Percentiles rank a stretch among this genome's conserved stretches.
phyloP scores from a whole-genome alignment of 2,329 filamentous ascomycete genomes.

The Colletotrichum somersetense region DNA sequence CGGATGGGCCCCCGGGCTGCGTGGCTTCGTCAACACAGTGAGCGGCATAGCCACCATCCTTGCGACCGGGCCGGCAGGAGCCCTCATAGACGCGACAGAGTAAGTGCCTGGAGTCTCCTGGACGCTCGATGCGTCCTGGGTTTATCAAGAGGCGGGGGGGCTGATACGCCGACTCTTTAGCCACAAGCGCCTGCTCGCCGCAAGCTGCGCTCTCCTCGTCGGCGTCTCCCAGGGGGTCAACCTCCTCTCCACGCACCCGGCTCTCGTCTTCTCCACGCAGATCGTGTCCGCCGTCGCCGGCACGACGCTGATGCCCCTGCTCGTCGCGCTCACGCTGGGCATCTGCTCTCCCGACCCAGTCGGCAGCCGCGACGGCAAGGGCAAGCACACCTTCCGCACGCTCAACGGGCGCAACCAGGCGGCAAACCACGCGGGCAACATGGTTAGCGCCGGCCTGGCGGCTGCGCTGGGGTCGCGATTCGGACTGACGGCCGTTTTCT shows the following conservation, averaged over 20 bases:
- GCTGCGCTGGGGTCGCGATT: conserved; percentile 16
- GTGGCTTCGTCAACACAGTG: conserved; percentile 25
- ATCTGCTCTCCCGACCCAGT: conserved; percentile 14
- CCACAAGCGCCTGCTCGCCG: conserved; percentile 24
- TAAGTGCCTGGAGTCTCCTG: not conserved
- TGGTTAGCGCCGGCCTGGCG: conserved; percentile 34
- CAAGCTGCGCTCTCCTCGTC: conserved; percentile 22
- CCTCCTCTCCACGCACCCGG: conserved; percentile 30
- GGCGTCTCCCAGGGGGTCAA: conserved; percentile 33
- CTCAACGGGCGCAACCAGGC: conserved; percentile 31
- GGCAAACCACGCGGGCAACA: conserved; percentile 30
- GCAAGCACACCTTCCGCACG: conserved; percentile 26
- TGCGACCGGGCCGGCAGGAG: conserved; percentile 31
- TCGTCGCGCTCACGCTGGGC: conserved; percentile 32
- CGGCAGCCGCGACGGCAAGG: not conserved
- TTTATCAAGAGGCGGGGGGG: too few species aligned
- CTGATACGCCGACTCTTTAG: conserved; percentile 17
- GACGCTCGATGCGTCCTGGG: not conserved
- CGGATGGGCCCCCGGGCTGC: conserved; percentile 34
- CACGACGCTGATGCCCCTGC: conserved; percentile 27
- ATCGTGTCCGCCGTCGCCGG: conserved; percentile 35
- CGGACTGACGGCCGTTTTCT: conserved; percentile 30
- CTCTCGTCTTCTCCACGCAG: conserved; percentile 29
- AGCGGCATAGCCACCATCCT: conserved; percentile 33
- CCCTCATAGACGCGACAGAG: conserved; percentile 36